Conservation (phyloP, 1,284 basidiomycete species). For the Rhodotorula sp. region DNA sequence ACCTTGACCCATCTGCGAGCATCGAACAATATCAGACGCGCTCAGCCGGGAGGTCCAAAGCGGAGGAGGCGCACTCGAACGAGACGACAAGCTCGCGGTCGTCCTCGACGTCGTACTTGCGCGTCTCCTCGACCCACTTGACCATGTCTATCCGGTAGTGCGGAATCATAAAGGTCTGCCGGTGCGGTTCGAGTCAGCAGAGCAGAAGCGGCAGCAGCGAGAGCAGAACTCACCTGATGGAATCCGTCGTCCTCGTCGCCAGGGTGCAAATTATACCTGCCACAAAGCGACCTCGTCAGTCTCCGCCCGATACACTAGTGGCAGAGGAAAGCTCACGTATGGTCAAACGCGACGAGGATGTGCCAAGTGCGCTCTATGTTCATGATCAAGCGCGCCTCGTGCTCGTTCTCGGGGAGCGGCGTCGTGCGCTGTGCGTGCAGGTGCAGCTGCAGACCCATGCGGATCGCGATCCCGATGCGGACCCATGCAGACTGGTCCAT, state of each 20-base stretch:
- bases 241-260: constrained; percentile 27
- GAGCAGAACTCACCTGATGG: neutral
- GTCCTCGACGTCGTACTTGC: constrained; percentile 14
- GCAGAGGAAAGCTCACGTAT: neutral
- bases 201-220: too few relatives aligned
- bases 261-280: constrained; percentile 12
- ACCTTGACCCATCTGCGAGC: constrained; percentile 23
- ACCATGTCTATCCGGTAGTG: constrained; percentile 7
- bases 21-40: too few relatives aligned
- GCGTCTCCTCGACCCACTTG: constrained; percentile 22
- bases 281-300: neutral
- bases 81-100: constrained; percentile 19
- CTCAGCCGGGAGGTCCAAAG: neutral
- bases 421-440: constrained; percentile 16
- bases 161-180: constrained; percentile 26
- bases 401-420: constrained; percentile 16
- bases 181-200: neutral
- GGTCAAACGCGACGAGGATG: constrained; percentile 14
- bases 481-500: constrained; percentile 30
- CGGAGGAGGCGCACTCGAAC: constrained; percentile 11
- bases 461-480: constrained; percentile 28
- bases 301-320: neutral
- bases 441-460: constrained; percentile 28
- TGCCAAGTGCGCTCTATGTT: constrained; percentile 30
- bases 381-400: constrained; percentile 23